Evolutionary conservation across 176 grass and related monocot genomes (phyloP).

Genomic region (Avena sativa): DNA sequence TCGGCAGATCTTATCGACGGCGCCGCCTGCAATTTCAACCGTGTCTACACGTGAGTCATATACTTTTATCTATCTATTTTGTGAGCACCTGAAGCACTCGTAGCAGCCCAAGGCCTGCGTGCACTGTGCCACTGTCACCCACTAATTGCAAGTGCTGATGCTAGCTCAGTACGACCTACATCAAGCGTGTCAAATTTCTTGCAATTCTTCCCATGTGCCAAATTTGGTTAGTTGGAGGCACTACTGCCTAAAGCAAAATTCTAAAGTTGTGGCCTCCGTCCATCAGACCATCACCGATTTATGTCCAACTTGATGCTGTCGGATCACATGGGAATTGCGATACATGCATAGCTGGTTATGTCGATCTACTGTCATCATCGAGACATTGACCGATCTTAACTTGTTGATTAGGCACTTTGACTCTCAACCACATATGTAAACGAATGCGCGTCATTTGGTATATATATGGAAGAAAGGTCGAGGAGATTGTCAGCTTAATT

Average conservation of each 20-base stretch:
- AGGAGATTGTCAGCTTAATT: not conserved
- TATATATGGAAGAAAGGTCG: not conserved
- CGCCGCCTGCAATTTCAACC: not conserved
- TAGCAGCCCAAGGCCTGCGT: not conserved
- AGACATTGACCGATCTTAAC: not conserved
- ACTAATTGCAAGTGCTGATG: slow-evolving; percentile 21
- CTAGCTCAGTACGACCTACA: slow-evolving; percentile 17
- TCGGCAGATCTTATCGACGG: not conserved
- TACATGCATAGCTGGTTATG: not conserved
- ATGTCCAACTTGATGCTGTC: slow-evolving; percentile 40
- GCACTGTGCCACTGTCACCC: not conserved
- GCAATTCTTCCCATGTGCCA: slow-evolving; percentile 49
- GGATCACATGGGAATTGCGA: slow-evolving; percentile 25
- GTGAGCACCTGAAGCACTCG: not conserved
- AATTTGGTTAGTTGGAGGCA: slow-evolving; percentile 52
- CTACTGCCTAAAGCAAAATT: slow-evolving; percentile 46
- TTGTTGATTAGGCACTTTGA: not conserved
- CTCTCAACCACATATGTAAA: not conserved
- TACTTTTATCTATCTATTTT: not conserved
- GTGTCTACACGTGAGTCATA: not conserved
- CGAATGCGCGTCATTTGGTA: not conserved
- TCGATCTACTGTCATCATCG: not conserved
- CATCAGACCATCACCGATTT: slow-evolving; percentile 2
- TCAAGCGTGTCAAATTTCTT: not conserved
- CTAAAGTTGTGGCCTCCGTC: slow-evolving; percentile 42